Base-by-base conservation (phyloP, 2,329 filamentous ascomycete species). In the Furcasterigmium sp. region DNA sequence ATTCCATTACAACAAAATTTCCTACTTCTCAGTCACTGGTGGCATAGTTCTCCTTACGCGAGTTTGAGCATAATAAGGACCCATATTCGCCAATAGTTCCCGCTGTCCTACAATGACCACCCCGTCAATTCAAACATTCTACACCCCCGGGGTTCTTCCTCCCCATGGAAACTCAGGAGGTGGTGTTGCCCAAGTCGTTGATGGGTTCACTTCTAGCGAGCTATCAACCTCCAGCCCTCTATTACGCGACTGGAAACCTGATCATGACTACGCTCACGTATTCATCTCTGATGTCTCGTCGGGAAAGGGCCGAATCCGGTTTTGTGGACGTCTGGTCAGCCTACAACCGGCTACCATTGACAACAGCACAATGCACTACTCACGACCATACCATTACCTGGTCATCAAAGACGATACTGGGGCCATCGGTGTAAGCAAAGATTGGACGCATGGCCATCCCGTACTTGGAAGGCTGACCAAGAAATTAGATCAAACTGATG, bases 261-360 rank as follows among this genome's bases (percentile, higher is more conserved):
- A 59, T 3, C 60, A 67, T 13, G 57, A 65, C 8, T 79, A 79
- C 44, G 63, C 74, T 44, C 64, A 72, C 45, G 55, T 64, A 2
- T 56, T 63, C 4, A 75, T 82, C 25, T 63, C 59, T 7, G 55
- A 68, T 5, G 61, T 83, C 1, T 49, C 70, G 28, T 62, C 70
- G 2, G 78, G 78, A 0, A 72, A 72, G 0, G 61, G 61, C 25
- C 62, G 70, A 40, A 68, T 80, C 23, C 64, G 64, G 3, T 73
- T 82, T 45, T 68, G 64, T 28, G 79, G 79, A 2, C 65, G 79
- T 21, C 56, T 83, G 11, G 74, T 77, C 10, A 81, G 81, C 54
- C 68, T 79, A 48, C 71, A 61, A 38, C 63, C 75, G 23, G 58
- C 67, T 7, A 52, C 56, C 10, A 65, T 47, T 64, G 60, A 30